Evolutionary conservation across 176 grass and related monocot species (phyloP).

Genomic region (Triticum urartu): DNA sequence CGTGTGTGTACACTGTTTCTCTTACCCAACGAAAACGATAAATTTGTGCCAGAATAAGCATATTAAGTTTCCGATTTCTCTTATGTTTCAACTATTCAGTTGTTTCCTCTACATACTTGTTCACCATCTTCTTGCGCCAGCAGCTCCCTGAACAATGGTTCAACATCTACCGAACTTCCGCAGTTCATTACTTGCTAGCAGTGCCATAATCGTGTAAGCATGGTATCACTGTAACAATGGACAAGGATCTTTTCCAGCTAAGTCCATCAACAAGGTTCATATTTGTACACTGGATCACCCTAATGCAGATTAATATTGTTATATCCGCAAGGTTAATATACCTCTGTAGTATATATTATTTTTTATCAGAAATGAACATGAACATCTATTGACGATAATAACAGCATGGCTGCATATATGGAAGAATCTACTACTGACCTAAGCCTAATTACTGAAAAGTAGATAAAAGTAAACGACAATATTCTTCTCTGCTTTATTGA

Average conservation of each 20-base stretch:
- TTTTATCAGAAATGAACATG: neutral
- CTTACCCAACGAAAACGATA: neutral
- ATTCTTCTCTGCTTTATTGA: too few species aligned
- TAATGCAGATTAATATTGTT: conserved; percentile 6
- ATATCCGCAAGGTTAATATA: neutral
- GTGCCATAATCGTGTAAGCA: conserved; percentile 3
- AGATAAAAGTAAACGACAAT: too few species aligned
- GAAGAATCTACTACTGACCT: too few species aligned
- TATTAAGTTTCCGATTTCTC: neutral
- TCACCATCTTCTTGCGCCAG: neutral
- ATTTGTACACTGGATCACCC: neutral
- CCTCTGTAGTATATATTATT: too few species aligned
- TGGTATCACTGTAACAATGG: neutral
- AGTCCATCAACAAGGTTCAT: neutral
- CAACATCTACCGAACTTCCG: neutral
- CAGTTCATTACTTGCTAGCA: neutral
- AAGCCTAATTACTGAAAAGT: too few species aligned
- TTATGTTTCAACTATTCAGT: neutral
- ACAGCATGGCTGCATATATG: neutral
- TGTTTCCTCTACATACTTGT: neutral
- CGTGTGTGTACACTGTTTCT: neutral
- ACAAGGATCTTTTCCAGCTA: conserved; percentile 9
- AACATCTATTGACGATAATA: conserved; percentile 14
- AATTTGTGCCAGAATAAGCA: conserved; percentile 3
- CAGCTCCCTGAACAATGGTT: neutral